These are phyloP conservation scores for Neofusicoccum cordaticola DNA, from an alignment of 2,329 filamentous ascomycete species.

Conservation along the genomic window DNA sequence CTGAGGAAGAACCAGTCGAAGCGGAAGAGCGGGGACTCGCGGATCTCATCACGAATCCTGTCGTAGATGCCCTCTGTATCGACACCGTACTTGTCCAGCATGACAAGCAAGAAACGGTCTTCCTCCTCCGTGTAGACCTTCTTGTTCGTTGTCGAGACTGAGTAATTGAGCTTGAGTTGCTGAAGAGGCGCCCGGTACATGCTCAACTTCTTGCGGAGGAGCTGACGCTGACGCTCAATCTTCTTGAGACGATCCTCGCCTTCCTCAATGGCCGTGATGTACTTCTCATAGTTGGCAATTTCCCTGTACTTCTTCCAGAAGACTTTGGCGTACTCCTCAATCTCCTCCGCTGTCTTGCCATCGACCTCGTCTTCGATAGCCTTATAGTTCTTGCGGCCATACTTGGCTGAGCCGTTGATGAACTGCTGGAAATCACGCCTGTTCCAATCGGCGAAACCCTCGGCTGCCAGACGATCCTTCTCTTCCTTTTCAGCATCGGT, in stretches of 20 bases:
- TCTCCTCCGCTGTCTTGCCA: conserved; percentile 79
- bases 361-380: conserved; percentile 87
- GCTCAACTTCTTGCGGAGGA: conserved; percentile 91
- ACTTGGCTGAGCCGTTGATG: conserved; percentile 90
- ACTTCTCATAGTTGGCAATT: conserved; percentile 84
- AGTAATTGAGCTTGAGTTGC: conserved; percentile 98
- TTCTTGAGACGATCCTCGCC: conserved; percentile 88
- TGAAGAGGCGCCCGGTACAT: conserved; percentile 97
- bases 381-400: conserved; percentile 81
- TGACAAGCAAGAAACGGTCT: conserved; percentile 89
- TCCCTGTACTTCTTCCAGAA: conserved; percentile 97
- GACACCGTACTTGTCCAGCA: conserved; percentile 87
- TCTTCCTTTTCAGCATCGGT: conserved; percentile 87
- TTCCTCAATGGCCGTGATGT: conserved; percentile 83
- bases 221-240: conserved; percentile 87
- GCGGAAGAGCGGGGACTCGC: conserved; percentile 88
- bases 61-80: conserved; percentile 90
- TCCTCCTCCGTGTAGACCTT: conserved; percentile 99
- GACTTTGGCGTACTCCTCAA: conserved; percentile 87
- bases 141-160: conserved; percentile 98
- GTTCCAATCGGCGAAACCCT: conserved; percentile 95
- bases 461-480: conserved; percentile 75
- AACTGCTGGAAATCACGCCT: conserved; percentile 98
- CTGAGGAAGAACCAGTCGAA: conserved; percentile 99
- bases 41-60: conserved; percentile 93